phyloP scores from a whole-genome alignment of 2,329 filamentous ascomycete species.

The Fusarium nelsonii region DNA sequence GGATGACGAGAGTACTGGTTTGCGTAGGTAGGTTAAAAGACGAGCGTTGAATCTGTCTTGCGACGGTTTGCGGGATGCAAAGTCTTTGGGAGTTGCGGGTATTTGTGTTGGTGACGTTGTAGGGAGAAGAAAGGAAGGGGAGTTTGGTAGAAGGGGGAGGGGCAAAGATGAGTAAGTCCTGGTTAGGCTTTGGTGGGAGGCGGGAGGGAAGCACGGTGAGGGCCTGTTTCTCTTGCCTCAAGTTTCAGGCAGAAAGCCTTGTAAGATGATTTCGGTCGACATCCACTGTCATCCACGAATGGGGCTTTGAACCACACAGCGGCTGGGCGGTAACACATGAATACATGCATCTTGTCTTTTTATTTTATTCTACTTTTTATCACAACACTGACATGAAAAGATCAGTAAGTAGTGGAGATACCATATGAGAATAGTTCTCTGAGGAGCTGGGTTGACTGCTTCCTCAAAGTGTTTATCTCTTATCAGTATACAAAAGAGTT shows the following conservation, averaged over 20 bases:
- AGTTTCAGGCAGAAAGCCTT: conserved; percentile 12
- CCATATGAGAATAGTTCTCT: not conserved
- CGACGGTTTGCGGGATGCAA: conserved; percentile 40
- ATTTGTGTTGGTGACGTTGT: conserved; percentile 46
- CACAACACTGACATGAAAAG: not conserved
- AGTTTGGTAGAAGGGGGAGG: conserved; percentile 37
- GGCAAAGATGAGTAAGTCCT: conserved; percentile 45
- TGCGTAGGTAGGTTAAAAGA: not conserved
- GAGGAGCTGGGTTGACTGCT: not conserved
- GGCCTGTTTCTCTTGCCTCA: conserved; percentile 16
- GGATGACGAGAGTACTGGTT: conserved; percentile 22
- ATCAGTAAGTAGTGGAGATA: not conserved
- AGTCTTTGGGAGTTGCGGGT: conserved; percentile 36
- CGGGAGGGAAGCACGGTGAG: conserved; percentile 20
- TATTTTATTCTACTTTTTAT: not conserved
- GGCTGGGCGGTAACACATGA: not conserved
- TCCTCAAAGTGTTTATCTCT: not conserved
- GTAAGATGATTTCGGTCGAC: conserved; percentile 25
- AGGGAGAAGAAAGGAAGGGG: conserved; percentile 32
- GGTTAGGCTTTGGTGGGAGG: conserved; percentile 12
- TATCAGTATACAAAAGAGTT: not conserved
- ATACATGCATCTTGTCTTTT: not conserved
- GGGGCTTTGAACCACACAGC: conserved; percentile 15
- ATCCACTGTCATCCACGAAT: conserved; percentile 34
- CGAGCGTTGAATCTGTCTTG: conserved; percentile 27